Conservation (phyloP, 805 yeast genomes). For the Wickerhamiella spandovensis region DNA sequence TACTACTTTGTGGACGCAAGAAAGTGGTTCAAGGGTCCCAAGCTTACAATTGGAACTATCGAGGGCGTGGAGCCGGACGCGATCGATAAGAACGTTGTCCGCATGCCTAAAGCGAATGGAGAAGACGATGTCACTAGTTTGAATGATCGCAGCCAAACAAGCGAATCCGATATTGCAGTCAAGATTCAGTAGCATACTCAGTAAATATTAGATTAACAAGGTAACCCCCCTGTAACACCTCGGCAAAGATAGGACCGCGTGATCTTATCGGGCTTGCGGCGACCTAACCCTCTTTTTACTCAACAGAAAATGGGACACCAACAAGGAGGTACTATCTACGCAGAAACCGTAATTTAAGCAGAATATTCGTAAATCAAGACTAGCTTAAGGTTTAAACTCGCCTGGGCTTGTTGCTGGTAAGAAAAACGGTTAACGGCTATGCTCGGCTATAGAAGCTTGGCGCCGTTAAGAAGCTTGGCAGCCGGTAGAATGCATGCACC, state of each 20-base stretch:
- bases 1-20: constrained; percentile 41
- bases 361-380: too few species aligned
- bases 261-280: not conserved
- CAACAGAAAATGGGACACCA: not conserved
- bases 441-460: not conserved
- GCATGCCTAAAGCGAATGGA: not conserved
- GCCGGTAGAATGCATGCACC: not conserved
- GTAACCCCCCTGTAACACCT: too few species aligned
- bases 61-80: constrained; percentile 28
- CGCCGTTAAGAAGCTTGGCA: not conserved
- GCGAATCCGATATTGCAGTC: not conserved
- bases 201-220: too few species aligned
- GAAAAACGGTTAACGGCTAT: not conserved
- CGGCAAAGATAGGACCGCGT: too few species aligned
- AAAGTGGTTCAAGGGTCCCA: constrained; percentile 45
- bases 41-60: constrained; percentile 17
- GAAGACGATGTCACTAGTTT: not conserved
- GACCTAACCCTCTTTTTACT: not conserved
- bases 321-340: too few species aligned
- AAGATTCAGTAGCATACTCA: not conserved
- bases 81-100: not conserved
- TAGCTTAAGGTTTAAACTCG: too few species aligned
- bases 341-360: too few species aligned
- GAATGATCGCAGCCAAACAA: not conserved
- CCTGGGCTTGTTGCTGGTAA: too few species aligned